Conservation (phyloP, 257 asterid species). For the Dorcoceras hygrometricum region DNA sequence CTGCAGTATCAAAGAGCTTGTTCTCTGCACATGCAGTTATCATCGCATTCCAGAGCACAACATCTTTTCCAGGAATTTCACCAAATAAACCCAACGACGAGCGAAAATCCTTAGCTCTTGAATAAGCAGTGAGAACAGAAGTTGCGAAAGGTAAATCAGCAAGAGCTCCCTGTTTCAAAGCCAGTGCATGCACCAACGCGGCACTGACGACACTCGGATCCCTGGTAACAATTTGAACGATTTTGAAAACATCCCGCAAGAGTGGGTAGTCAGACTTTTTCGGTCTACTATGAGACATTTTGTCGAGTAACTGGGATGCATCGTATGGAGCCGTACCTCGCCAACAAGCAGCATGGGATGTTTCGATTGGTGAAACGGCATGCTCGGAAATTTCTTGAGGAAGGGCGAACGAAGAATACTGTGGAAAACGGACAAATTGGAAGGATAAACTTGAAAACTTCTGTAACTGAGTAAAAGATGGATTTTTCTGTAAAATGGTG, state of each 20-base stretch:
- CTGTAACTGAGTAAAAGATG: conserved; percentile 18
- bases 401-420: conserved; percentile 15
- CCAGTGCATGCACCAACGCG: conserved; percentile 44
- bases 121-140: conserved; percentile 51
- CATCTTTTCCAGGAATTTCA: conserved; percentile 47
- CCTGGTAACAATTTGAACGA: conserved; percentile 28
- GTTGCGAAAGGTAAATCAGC: conserved; percentile 41
- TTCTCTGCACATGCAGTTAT: conserved; percentile 52
- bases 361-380: conserved; percentile 16
- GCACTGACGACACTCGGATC: conserved; percentile 29
- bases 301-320: conserved; percentile 34
- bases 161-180: conserved; percentile 45
- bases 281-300: conserved; percentile 36
- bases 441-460: background rate
- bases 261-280: conserved; percentile 20
- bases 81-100: conserved; percentile 41
- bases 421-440: background rate
- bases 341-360: conserved; percentile 16
- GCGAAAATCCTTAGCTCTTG: conserved; percentile 40
- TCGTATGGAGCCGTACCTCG: background rate
- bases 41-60: conserved; percentile 63
- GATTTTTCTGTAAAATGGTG: conserved; percentile 13
- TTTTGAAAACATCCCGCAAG: conserved; percentile 35
- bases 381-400: conserved; percentile 22
- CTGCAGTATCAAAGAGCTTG: conserved; percentile 29